Evolutionary conservation across 305 asterid genomes (phyloP).

Genomic region (Rubia tinctorum): DNA sequence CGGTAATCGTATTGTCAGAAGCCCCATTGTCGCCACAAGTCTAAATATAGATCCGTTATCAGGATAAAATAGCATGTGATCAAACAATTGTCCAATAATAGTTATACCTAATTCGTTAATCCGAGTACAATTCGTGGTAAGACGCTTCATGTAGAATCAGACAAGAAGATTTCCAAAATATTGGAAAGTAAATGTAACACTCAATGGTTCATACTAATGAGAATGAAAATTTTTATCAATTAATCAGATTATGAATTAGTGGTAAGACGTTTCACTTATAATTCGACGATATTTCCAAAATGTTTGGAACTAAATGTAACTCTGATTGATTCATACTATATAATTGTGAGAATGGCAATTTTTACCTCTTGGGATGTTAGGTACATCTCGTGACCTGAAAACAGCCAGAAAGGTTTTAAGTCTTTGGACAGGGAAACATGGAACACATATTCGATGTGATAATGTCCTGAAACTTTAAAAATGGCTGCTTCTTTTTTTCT

Average conservation of each 20-base stretch:
- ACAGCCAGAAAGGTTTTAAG: not conserved
- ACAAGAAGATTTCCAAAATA: too few species aligned
- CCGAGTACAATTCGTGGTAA: not conserved
- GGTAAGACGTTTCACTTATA: too few species aligned
- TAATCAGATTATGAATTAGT: too few species aligned
- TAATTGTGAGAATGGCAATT: too few species aligned
- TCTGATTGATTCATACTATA: too few species aligned
- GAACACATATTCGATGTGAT: not conserved
- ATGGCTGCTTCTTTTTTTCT: not conserved
- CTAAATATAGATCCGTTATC: conserved; percentile 14
- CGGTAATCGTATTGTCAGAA: conserved; percentile 51
- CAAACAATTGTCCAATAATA: not conserved
- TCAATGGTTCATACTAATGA: not conserved
- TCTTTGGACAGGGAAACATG: not conserved
- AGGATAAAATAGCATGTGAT: conserved; percentile 12
- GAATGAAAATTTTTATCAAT: not conserved
- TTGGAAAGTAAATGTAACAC: not conserved
- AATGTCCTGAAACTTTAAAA: not conserved
- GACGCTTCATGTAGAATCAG: not conserved
- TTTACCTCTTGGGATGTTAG: not conserved
- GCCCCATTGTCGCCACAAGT: conserved; percentile 64
- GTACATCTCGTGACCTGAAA: not conserved
- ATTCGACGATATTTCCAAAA: too few species aligned
- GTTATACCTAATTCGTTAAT: not conserved
- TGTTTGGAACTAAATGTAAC: too few species aligned